Evolutionary conservation across 768 basidiomycete species (phyloP).

Genomic region (Boletus coccyginus): DNA sequence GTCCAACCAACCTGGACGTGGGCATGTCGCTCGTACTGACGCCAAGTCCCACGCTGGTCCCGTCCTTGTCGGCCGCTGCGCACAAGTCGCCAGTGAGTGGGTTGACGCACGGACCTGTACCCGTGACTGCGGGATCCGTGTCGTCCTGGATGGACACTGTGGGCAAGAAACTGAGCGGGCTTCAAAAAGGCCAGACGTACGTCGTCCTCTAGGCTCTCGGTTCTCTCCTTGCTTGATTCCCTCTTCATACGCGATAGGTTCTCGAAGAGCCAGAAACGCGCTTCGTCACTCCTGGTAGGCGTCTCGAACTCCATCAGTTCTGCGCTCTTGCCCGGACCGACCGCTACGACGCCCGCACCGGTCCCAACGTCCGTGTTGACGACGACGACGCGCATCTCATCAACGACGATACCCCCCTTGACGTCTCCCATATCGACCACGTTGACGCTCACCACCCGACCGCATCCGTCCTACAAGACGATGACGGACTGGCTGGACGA

Average conservation of each 20-base stretch:
- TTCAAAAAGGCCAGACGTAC: constrained; percentile 54
- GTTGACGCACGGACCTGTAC: constrained; percentile 20
- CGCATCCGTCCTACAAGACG: constrained; percentile 14
- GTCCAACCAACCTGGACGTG: constrained; percentile 5
- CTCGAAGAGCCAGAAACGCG: constrained; percentile 65
- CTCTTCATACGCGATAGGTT: constrained; percentile 39
- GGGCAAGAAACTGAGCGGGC: constrained; percentile 58
- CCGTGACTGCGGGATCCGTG: constrained; percentile 23
- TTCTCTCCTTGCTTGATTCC: no score
- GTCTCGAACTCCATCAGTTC: constrained; percentile 56
- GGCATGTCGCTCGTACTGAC: constrained; percentile 8
- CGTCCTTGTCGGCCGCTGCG: background rate
- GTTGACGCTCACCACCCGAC: background rate
- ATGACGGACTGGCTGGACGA: constrained; percentile 33
- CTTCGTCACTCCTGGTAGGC: constrained; percentile 62
- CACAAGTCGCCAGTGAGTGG: background rate
- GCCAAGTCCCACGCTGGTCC: constrained; percentile 13
- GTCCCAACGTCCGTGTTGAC: background rate
- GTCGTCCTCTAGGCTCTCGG: constrained; percentile 22
- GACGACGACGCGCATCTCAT: constrained; percentile 14
- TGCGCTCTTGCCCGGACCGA: constrained; percentile 41
- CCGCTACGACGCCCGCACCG: constrained; percentile 27
- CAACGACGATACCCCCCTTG: constrained; percentile 6
- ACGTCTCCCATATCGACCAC: background rate
- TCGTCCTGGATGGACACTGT: constrained; percentile 56